Conservation (phyloP, 345 rosid species). For the Euphorbia tirucalli region DNA sequence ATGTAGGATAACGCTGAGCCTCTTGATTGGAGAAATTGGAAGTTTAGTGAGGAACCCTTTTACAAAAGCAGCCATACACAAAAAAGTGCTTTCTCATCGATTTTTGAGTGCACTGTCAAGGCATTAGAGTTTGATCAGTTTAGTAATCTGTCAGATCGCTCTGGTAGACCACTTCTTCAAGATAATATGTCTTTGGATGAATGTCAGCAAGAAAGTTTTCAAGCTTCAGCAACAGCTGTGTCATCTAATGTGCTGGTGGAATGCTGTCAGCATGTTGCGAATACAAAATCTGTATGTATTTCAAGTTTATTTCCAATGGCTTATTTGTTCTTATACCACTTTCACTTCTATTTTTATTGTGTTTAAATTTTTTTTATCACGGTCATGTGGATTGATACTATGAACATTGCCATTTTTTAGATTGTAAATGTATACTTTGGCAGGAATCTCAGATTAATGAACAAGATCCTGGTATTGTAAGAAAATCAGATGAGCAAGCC, state of each 20-base stretch:
- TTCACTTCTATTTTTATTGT: background rate
- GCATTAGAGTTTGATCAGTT: slow-evolving; percentile 43
- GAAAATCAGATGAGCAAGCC: slow-evolving; percentile 36
- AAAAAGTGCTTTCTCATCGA: slow-evolving; percentile 30
- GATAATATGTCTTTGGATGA: slow-evolving; percentile 27
- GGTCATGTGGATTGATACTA: background rate
- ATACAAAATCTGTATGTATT: slow-evolving; percentile 38
- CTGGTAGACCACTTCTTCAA: slow-evolving; percentile 25
- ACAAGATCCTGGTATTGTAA: slow-evolving; percentile 28
- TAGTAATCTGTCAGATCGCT: slow-evolving; percentile 19
- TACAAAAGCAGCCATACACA: slow-evolving; percentile 12
- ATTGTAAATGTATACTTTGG: slow-evolving; percentile 24
- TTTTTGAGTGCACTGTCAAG: slow-evolving; percentile 28
- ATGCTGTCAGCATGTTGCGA: slow-evolving; percentile 29
- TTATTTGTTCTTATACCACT: slow-evolving; percentile 3
- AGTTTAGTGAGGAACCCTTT: slow-evolving; percentile 41
- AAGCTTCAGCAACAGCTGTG: slow-evolving; percentile 25
- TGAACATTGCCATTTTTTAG: slow-evolving; percentile 19
- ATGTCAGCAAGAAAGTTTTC: slow-evolving; percentile 29
- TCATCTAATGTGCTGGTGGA: slow-evolving; percentile 30
- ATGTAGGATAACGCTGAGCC: slow-evolving; percentile 43
- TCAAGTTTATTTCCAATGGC: background rate
- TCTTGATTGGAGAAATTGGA: slow-evolving; percentile 82
- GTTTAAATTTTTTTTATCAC: background rate
- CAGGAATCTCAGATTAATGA: slow-evolving; percentile 45